These are phyloP conservation scores for Trypanosomatidae sp. DNA, from an alignment of 208 protist species.

Conservation along the genomic window DNA sequence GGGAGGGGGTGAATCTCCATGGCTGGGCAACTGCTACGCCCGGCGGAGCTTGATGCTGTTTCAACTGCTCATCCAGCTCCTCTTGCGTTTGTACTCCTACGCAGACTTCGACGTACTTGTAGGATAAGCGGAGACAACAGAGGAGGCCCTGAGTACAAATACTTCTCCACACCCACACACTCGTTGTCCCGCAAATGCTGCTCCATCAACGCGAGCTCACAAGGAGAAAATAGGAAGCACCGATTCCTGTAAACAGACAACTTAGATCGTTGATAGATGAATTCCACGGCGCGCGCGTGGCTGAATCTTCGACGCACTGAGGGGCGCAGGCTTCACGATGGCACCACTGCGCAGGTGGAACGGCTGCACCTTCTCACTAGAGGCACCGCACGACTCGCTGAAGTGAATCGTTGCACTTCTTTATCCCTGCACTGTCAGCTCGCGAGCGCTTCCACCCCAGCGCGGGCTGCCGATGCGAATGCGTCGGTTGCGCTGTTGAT, in stretches of 20 bases:
- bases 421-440: neutral
- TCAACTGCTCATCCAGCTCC: neutral
- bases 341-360: conserved; percentile 1
- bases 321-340: neutral
- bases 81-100: neutral
- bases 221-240: neutral
- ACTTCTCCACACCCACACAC: neutral
- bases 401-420: neutral
- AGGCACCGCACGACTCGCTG: neutral
- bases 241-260: neutral
- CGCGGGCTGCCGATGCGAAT: neutral
- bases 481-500: neutral
- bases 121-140: neutral
- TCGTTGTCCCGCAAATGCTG: neutral
- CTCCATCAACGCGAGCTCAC: neutral
- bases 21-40: neutral
- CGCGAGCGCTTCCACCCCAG: neutral
- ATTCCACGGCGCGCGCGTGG: conserved; percentile 8
- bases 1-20: neutral
- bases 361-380: conserved; percentile 1
- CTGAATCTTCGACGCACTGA: conserved; percentile 1
- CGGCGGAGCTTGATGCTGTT: neutral
- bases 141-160: neutral
- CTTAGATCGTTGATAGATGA: conserved; percentile 1
- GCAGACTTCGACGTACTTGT: neutral